phyloP scores from a whole-genome alignment of 768 basidiomycete species.

The Kwoniella botswanensis region DNA sequence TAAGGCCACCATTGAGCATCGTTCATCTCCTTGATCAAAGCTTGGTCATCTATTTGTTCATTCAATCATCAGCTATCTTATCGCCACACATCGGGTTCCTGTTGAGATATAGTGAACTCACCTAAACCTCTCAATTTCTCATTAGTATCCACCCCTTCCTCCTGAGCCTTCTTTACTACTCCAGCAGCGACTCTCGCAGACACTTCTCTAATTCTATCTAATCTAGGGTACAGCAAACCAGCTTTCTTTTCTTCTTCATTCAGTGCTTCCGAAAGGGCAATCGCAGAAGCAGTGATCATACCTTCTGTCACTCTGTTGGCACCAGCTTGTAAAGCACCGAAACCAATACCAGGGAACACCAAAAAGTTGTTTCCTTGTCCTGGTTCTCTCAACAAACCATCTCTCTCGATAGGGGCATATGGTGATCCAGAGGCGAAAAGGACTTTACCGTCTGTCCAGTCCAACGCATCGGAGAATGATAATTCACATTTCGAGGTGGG shows the following conservation, averaged over 20 bases:
- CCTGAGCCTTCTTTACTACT: conserved; percentile 81
- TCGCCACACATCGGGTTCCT: neutral
- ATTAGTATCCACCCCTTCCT: conserved; percentile 61
- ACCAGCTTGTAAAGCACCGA: conserved; percentile 65
- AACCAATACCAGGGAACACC: conserved; percentile 67
- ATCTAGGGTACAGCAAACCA: conserved; percentile 79
- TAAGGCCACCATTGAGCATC: conserved; percentile 33
- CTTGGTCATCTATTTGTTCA: conserved; percentile 16
- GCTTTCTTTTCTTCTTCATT: conserved; percentile 69
- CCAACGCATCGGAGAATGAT: conserved; percentile 50
- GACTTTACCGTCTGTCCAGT: conserved; percentile 66
- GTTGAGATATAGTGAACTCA: conserved; percentile 15
- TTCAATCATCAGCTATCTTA: neutral
- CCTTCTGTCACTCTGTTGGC: conserved; percentile 74
- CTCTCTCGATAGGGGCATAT: conserved; percentile 70
- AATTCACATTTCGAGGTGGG: conserved; percentile 62
- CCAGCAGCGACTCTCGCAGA: conserved; percentile 72
- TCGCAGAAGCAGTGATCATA: conserved; percentile 87
- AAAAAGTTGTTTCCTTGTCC: conserved; percentile 97
- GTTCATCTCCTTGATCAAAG: conserved; percentile 25
- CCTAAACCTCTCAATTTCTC: conserved; percentile 31
- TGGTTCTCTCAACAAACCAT: conserved; percentile 68
- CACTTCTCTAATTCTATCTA: conserved; percentile 85
- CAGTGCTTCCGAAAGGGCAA: conserved; percentile 76
- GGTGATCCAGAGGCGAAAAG: conserved; percentile 87